Conservation (phyloP, 1,284 basidiomycete genomes). For the Cutaneotrichosporon sp. region DNA sequence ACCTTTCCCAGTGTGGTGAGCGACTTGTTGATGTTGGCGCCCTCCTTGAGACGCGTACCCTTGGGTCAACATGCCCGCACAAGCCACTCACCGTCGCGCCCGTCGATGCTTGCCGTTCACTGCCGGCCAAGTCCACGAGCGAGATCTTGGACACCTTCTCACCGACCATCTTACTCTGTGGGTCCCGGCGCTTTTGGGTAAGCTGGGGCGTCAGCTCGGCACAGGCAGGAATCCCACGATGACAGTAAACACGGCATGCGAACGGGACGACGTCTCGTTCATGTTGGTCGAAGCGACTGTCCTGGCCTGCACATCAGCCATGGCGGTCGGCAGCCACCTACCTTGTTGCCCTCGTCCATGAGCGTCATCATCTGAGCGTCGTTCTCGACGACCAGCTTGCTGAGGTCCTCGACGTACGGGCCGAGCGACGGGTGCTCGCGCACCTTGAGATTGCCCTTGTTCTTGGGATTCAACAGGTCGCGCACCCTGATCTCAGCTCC, state of each 20-base stretch:
- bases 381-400: slow-evolving; percentile 84
- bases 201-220: slow-evolving; percentile 54
- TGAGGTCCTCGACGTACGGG: slow-evolving; percentile 96
- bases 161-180: slow-evolving; percentile 77
- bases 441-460: slow-evolving; percentile 87
- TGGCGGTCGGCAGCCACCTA: slow-evolving; percentile 24
- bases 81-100: slow-evolving; percentile 67
- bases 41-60: slow-evolving; percentile 88
- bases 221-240: slow-evolving; percentile 53
- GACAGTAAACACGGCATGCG: slow-evolving; percentile 95
- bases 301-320: slow-evolving; percentile 58
- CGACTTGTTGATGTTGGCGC: slow-evolving; percentile 97
- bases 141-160: slow-evolving; percentile 96
- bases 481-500: slow-evolving; percentile 58
- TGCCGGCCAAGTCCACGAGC: slow-evolving; percentile 93
- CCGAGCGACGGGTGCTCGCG: slow-evolving; percentile 91
- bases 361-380: slow-evolving; percentile 96
- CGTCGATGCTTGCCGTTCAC: slow-evolving; percentile 92
- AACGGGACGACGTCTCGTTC: slow-evolving; percentile 99
- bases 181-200: slow-evolving; percentile 83
- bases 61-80: slow-evolving; percentile 18
- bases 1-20: slow-evolving; percentile 96
- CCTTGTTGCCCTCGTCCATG: slow-evolving; percentile 99
- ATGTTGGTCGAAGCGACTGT: slow-evolving; percentile 99
- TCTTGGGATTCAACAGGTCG: slow-evolving; percentile 95